These are phyloP conservation scores for Naganishia antarctica DNA, from an alignment of 768 basidiomycete genomes.

Conservation along the genomic window DNA sequence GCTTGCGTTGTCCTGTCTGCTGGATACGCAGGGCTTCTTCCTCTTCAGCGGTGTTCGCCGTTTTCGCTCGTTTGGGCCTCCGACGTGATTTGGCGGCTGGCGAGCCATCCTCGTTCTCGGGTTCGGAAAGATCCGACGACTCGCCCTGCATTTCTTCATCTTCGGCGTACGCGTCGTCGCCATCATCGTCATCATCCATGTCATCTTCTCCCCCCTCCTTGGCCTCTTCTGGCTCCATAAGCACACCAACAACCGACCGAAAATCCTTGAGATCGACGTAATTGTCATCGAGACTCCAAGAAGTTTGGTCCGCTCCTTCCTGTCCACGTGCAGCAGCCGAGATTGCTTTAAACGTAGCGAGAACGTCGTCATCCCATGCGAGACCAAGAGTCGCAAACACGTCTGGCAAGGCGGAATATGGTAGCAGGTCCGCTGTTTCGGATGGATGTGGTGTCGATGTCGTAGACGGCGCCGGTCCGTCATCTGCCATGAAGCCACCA, in stretches of 20 bases:
- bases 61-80: not conserved
- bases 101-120: slow-evolving; percentile 12
- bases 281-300: slow-evolving; percentile 5
- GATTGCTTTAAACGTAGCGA: slow-evolving; percentile 36
- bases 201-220: slow-evolving; percentile 20
- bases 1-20: slow-evolving; percentile 18
- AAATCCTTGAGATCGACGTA: slow-evolving; percentile 38
- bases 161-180: slow-evolving; percentile 28
- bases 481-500: slow-evolving; percentile 29
- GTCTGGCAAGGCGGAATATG: slow-evolving; percentile 36
- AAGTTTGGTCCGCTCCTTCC: slow-evolving; percentile 21
- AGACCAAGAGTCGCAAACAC: slow-evolving; percentile 39
- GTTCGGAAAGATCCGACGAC: slow-evolving; percentile 9
- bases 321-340: slow-evolving; percentile 21
- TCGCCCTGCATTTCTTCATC: slow-evolving; percentile 28
- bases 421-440: slow-evolving; percentile 28
- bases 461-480: slow-evolving; percentile 18
- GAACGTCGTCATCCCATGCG: slow-evolving; percentile 44
- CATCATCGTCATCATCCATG: slow-evolving; percentile 31
- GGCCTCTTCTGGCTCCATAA: slow-evolving; percentile 39
- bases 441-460: slow-evolving; percentile 2
- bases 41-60: not conserved
- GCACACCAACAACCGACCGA: slow-evolving; percentile 44
- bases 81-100: not conserved
- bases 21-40: slow-evolving; percentile 3